phyloP scores from a whole-genome alignment of 1,284 basidiomycete genomes.

The Bjerkandera adusta region DNA sequence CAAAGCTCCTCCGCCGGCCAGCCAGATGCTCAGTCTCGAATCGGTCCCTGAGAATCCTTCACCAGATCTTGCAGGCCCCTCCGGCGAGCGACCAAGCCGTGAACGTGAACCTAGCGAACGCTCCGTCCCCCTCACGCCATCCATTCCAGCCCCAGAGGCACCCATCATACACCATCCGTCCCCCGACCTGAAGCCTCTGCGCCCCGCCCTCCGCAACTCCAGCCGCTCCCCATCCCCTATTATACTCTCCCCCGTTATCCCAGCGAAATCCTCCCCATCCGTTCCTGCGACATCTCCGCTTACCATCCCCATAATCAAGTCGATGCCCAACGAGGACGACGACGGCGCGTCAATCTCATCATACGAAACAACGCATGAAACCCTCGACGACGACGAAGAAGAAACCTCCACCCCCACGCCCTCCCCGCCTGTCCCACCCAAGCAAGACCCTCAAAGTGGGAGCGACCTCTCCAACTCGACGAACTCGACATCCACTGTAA shows the following conservation, averaged over 20 bases:
- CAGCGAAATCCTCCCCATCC: slow-evolving; percentile 12
- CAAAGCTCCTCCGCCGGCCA: slow-evolving; percentile 37
- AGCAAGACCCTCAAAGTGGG: slow-evolving; percentile 12
- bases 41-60: background rate
- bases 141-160: slow-evolving; percentile 4
- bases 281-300: slow-evolving; percentile 3
- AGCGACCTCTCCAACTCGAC: slow-evolving; percentile 28
- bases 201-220: slow-evolving; percentile 57
- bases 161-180: slow-evolving; percentile 11
- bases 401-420: slow-evolving; percentile 1
- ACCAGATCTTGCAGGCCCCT: background rate
- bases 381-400: slow-evolving; percentile 27
- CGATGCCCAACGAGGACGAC: slow-evolving; percentile 19
- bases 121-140: slow-evolving; percentile 13
- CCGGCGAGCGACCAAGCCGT: background rate
- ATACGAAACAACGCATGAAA: slow-evolving; percentile 59
- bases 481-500: slow-evolving; percentile 19
- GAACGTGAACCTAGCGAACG: slow-evolving; percentile 10
- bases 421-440: slow-evolving; percentile 12
- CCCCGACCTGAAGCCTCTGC: slow-evolving; percentile 46
- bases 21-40: slow-evolving; percentile 6
- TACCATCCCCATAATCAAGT: background rate
- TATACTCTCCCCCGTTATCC: slow-evolving; percentile 12
- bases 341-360: slow-evolving; percentile 50
- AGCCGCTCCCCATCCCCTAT: slow-evolving; percentile 48